phyloP scores from a whole-genome alignment of 345 rosid genomes.

The Citrus medica region DNA sequence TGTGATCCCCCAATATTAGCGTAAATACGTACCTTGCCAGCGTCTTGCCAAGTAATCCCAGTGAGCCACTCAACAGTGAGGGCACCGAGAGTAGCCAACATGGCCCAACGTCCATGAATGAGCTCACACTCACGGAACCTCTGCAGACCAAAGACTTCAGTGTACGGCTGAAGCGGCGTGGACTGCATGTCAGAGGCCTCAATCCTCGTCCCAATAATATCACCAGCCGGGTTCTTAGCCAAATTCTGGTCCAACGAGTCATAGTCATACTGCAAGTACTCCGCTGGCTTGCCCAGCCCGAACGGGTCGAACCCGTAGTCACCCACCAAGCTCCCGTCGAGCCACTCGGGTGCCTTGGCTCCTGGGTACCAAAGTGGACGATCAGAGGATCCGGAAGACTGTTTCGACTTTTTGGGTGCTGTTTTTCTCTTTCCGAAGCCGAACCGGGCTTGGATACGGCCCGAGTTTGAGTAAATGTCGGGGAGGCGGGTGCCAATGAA shows the following conservation, averaged over 20 bases:
- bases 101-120: constrained; percentile 80
- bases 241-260: constrained; percentile 80
- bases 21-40: constrained; percentile 51
- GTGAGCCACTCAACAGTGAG: constrained; percentile 71
- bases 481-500: constrained; percentile 58
- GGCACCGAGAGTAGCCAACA: constrained; percentile 79
- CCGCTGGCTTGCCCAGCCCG: constrained; percentile 67
- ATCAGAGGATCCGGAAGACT: constrained; percentile 15
- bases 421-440: constrained; percentile 51
- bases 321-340: constrained; percentile 67
- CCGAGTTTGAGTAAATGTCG: constrained; percentile 29
- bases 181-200: constrained; percentile 49
- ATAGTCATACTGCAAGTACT: constrained; percentile 66
- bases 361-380: constrained; percentile 75
- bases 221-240: constrained; percentile 57
- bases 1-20: too few relatives aligned
- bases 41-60: constrained; percentile 81
- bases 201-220: constrained; percentile 53
- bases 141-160: constrained; percentile 71
- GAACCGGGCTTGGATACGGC: constrained; percentile 52
- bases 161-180: constrained; percentile 71
- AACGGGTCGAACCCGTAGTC: constrained; percentile 83
- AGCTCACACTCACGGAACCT: constrained; percentile 81
- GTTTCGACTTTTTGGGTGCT: constrained; percentile 36
- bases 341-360: constrained; percentile 59